Evolutionary conservation across 2,329 filamentous ascomycete genomes (phyloP).

Genomic region (Phaeomoniella chlamydospora): DNA sequence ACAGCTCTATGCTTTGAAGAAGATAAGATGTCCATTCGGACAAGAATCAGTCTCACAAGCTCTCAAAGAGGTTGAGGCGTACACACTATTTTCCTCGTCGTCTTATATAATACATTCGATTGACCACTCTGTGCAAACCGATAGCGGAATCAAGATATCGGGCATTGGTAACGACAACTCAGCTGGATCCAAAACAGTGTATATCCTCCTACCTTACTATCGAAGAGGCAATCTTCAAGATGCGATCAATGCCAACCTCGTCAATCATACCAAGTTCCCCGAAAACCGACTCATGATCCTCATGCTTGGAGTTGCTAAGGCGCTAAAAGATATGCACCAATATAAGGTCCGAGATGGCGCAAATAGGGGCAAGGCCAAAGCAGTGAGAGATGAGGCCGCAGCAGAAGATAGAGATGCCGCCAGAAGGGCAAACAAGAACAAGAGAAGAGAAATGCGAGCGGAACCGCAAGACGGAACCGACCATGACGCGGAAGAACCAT

Average conservation of each 20-base stretch:
- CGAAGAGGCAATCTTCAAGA: conserved; percentile 90
- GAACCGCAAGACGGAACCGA: conserved; percentile 45
- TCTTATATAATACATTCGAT: conserved; percentile 65
- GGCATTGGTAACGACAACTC: conserved; percentile 43
- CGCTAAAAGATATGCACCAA: conserved; percentile 79
- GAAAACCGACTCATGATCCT: conserved; percentile 77
- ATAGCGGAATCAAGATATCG: conserved; percentile 42
- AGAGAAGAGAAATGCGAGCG: conserved; percentile 26
- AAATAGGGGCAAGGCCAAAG: conserved; percentile 38
- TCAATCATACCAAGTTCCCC: conserved; percentile 84
- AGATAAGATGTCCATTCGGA: conserved; percentile 96
- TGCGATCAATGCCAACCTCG: conserved; percentile 94
- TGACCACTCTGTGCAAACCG: conserved; percentile 68
- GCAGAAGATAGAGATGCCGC: conserved; percentile 32
- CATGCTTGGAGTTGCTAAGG: conserved; percentile 83
- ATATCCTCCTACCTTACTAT: conserved; percentile 93
- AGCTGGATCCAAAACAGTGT: conserved; percentile 75
- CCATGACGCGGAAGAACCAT: conserved; percentile 60
- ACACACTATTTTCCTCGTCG: conserved; percentile 71
- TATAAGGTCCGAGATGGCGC: conserved; percentile 53
- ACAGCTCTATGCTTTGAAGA: conserved; percentile 87
- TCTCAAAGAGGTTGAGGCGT: conserved; percentile 94
- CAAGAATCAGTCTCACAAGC: conserved; percentile 90
- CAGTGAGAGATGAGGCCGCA: conserved; percentile 39
- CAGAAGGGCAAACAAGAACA: conserved; percentile 14